These are phyloP conservation scores for Auriscalpium vulgare DNA, from an alignment of 768 basidiomycete genomes.

Conservation along the genomic window DNA sequence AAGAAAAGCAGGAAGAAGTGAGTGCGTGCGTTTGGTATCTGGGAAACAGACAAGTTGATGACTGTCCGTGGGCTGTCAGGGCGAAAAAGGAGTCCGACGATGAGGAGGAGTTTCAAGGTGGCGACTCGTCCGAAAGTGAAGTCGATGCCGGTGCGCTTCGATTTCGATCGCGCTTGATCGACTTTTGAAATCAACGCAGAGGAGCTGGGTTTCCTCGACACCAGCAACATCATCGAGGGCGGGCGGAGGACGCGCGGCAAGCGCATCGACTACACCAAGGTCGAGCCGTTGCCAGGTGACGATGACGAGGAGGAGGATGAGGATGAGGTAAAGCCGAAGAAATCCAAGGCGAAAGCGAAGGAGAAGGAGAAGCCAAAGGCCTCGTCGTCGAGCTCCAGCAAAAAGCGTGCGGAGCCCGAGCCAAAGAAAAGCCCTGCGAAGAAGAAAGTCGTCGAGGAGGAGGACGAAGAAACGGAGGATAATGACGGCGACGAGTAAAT, in stretches of 20 bases:
- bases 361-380: neutral
- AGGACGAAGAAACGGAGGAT: conserved; percentile 25
- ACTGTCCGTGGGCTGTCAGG: neutral
- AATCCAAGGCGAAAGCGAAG: conserved; percentile 27
- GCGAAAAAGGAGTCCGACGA: conserved; percentile 10
- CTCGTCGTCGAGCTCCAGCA: neutral
- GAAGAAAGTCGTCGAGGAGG: conserved; percentile 32
- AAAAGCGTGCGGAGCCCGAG: conserved; percentile 4
- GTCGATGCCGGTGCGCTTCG: conserved; percentile 18
- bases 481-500: conserved; percentile 24
- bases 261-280: conserved; percentile 23
- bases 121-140: conserved; percentile 14
- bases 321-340: conserved; percentile 36
- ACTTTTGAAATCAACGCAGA: conserved; percentile 7
- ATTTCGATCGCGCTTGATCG: neutral
- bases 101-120: conserved; percentile 20
- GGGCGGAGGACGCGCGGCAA: conserved; percentile 22
- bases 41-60: neutral
- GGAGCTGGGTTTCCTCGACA: conserved; percentile 18
- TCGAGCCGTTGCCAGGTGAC: conserved; percentile 17
- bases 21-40: neutral
- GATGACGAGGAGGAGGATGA: conserved; percentile 38
- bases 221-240: conserved; percentile 11
- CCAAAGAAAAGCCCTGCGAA: conserved; percentile 30
- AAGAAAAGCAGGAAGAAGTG: conserved; percentile 20